Evolutionary conservation across 208 protist species (phyloP), one percentile per base, ranked within the genome.

Genomic region (Leptomonas pyrrhocoris): DNA sequence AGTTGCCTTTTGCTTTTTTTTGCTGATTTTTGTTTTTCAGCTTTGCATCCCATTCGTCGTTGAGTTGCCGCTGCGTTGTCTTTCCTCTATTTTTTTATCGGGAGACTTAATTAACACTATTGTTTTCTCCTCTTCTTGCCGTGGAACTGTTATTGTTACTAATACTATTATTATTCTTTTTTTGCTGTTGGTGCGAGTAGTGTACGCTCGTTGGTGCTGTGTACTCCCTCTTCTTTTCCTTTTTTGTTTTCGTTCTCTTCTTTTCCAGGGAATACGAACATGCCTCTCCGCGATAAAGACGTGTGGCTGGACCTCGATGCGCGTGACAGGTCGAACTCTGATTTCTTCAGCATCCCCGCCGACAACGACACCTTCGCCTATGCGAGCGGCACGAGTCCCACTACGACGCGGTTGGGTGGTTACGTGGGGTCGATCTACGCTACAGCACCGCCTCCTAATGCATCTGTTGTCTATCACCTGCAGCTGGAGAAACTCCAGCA

Each of bases 141-240:
- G n/a, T n/a, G n/a, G n/a, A n/a, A n/a, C n/a, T n/a, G n/a, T n/a
- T 43, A 36, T 19, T 19, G 30, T 59, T 48, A 51, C 53, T 76
- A 36, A 64, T 59, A 6, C 40, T 38, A 40, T 57, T 67, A 31
- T 54, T 64, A 57, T 73, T 74, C 42, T 49, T 51, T n/a, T 68
- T 55, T 42, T 42, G 46, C 43, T 70, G 23, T 58, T 34, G 2
- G 15, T 13, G 45, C 45, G 19, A 13, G 13, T 42, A 42, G 38
- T 42, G 13, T 42, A 15, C 13, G 38, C 38, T 42, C 38, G 38
- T 13, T 50, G 6, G 11, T 11, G 16, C 34, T 72, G 31, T 56
- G 38, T 60, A 30, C 56, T 28, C 21, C 8, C 21, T 27, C 18
- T 51, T 69, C 49, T 16, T 36, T 30, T 68, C 38, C 38, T 42